phyloP scores from a whole-genome alignment of 2,329 filamentous ascomycete genomes.

The Fonsecaea pugnacius region DNA sequence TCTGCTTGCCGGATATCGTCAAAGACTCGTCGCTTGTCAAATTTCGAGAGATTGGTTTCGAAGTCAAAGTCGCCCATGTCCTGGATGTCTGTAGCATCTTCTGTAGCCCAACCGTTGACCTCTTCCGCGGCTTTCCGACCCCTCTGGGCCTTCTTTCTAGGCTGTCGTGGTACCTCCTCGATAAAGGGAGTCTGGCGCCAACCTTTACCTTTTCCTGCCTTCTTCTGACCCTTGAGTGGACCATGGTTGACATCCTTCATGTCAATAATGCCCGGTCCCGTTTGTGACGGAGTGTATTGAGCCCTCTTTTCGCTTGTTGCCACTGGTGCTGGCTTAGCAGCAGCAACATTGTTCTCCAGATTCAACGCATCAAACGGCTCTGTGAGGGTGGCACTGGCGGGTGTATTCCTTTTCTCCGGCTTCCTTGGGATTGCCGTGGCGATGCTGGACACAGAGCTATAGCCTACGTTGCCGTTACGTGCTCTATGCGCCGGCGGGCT shows the following conservation, averaged over 20 bases:
- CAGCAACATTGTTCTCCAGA: constrained; percentile 37
- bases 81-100: constrained; percentile 92
- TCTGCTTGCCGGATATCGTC: constrained; percentile 90
- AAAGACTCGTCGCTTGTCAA: constrained; percentile 91
- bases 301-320: constrained; percentile 24
- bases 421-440: constrained; percentile 30
- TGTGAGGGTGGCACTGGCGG: constrained; percentile 47
- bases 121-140: constrained; percentile 55
- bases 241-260: constrained; percentile 44
- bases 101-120: constrained; percentile 89
- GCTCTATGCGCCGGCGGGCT: constrained; percentile 28
- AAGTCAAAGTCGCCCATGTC: constrained; percentile 96
- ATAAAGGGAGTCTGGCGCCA: constrained; percentile 71
- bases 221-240: constrained; percentile 38
- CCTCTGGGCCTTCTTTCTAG: constrained; percentile 53
- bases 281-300: constrained; percentile 51
- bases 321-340: constrained; percentile 20
- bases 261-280: constrained; percentile 37
- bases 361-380: constrained; percentile 53
- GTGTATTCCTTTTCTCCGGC: constrained; percentile 38
- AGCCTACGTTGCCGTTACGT: constrained; percentile 22
- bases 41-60: constrained; percentile 83
- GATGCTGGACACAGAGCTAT: constrained; percentile 37
- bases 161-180: constrained; percentile 60
- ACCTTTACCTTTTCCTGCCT: constrained; percentile 60